phyloP scores from a whole-genome alignment of 495 filamentous ascomycete genomes.

The Daldinia decipiens region DNA sequence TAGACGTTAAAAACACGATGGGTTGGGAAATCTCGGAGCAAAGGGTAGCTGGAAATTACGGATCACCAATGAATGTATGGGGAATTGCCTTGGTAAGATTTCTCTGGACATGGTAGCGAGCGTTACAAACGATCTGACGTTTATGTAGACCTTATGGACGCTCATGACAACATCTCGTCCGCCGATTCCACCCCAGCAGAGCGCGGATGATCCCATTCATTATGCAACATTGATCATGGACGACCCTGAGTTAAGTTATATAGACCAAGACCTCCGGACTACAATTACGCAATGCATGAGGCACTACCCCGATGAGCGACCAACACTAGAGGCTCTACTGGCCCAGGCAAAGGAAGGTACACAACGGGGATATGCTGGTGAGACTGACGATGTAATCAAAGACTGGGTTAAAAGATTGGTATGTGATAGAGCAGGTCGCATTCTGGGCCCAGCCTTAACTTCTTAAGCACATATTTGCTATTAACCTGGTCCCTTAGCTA shows the following conservation, averaged over 20 bases:
- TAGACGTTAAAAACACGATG: background rate
- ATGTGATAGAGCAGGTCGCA: conserved; percentile 5
- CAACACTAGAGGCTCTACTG: conserved; percentile 2
- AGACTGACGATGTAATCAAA: conserved; percentile 14
- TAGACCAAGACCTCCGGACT: conserved; percentile 21
- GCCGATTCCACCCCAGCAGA: conserved; percentile 3
- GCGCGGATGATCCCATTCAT: conserved; percentile 2
- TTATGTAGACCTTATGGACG: conserved; percentile 32
- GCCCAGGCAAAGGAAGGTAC: conserved; percentile 8
- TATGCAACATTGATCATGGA: conserved; percentile 14
- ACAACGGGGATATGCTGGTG: background rate
- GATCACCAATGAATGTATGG: conserved; percentile 33
- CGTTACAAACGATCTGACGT: background rate
- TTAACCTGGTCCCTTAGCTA: background rate
- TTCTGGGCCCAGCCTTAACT: too few species aligned
- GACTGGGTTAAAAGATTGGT: conserved; percentile 22
- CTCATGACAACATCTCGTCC: conserved; percentile 24
- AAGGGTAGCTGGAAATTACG: conserved; percentile 32
- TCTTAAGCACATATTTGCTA: background rate
- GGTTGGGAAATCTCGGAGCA: conserved; percentile 28
- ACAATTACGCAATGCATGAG: conserved; percentile 30
- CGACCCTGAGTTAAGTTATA: background rate
- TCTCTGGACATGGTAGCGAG: background rate
- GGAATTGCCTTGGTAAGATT: conserved; percentile 31
- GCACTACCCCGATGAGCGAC: conserved; percentile 24